A percentile compares a stretch with the other conserved stretches of the same genome.
Evolutionary conservation across 2,329 filamentous ascomycete genomes (phyloP).

Genomic region (Fusarium drepaniforme): DNA sequence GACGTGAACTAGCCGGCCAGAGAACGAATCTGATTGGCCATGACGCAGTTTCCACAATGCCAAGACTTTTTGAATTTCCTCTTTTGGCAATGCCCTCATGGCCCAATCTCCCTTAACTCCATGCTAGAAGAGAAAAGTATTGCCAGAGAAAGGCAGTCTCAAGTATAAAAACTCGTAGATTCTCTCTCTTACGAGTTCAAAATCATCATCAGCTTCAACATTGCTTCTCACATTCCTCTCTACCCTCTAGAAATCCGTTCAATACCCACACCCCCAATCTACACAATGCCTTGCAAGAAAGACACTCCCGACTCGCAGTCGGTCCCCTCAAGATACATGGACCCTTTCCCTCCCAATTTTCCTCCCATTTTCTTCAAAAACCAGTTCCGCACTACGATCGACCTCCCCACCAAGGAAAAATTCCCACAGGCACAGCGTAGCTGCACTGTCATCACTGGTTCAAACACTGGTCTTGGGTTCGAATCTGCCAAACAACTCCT

Average conservation of each 20-base stretch:
- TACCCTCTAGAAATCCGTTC: neutral
- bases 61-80: slow-evolving; percentile 37
- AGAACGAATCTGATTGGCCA: slow-evolving; percentile 18
- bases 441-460: slow-evolving; percentile 41
- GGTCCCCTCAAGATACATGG: slow-evolving; percentile 23
- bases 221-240: no score
- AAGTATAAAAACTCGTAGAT: slow-evolving; percentile 3
- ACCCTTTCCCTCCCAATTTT: slow-evolving; percentile 15
- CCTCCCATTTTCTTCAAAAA: slow-evolving; percentile 32
- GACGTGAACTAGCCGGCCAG: neutral
- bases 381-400: slow-evolving; percentile 39
- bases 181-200: neutral
- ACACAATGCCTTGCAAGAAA: slow-evolving; percentile 26
- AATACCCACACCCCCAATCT: neutral
- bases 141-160: neutral
- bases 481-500: slow-evolving; percentile 41
- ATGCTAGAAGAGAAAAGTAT: neutral
- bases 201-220: neutral
- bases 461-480: slow-evolving; percentile 43
- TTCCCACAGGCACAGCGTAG: slow-evolving; percentile 27
- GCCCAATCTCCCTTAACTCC: neutral
- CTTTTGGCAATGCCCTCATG: slow-evolving; percentile 2
- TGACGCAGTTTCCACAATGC: slow-evolving; percentile 18
- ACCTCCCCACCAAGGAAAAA: slow-evolving; percentile 29
- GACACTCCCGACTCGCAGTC: neutral